Evolutionary conservation across 1,284 basidiomycete species (phyloP).

Genomic region (Grifola frondosa): DNA sequence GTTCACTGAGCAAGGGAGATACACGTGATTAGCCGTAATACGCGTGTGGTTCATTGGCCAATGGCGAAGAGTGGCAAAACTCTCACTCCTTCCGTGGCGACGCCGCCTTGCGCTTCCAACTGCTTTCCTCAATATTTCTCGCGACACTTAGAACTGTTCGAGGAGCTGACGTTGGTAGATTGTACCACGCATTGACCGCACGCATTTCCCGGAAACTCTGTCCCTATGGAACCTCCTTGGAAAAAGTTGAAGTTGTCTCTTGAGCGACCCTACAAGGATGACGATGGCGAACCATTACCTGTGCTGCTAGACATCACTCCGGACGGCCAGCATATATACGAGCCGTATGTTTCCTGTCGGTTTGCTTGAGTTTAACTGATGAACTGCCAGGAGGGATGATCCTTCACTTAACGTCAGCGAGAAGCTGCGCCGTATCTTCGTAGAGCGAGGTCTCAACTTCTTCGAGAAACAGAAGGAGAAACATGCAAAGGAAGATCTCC

Average conservation of each 20-base stretch:
- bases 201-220: too few species aligned
- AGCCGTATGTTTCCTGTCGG: slow-evolving; percentile 49
- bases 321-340: slow-evolving; percentile 66
- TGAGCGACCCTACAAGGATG: slow-evolving; percentile 77
- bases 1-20: too few species aligned
- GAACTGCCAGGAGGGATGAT: slow-evolving; percentile 47
- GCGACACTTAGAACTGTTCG: too few species aligned
- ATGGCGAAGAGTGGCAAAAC: too few species aligned
- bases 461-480: slow-evolving; percentile 54
- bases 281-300: slow-evolving; percentile 59
- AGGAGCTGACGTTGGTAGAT: too few species aligned
- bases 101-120: too few species aligned
- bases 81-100: too few species aligned
- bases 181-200: too few species aligned
- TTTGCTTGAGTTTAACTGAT: slow-evolving; percentile 1
- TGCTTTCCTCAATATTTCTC: too few species aligned
- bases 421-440: slow-evolving; percentile 66
- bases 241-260: slow-evolving; percentile 64
- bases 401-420: slow-evolving; percentile 54
- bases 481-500: slow-evolving; percentile 30
- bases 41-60: too few species aligned
- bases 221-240: slow-evolving; percentile 52
- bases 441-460: slow-evolving; percentile 71
- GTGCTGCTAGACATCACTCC: slow-evolving; percentile 66
- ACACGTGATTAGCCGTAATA: too few species aligned